phyloP scores from a whole-genome alignment of 2,329 filamentous ascomycete species.

The Epichloe uncinata region DNA sequence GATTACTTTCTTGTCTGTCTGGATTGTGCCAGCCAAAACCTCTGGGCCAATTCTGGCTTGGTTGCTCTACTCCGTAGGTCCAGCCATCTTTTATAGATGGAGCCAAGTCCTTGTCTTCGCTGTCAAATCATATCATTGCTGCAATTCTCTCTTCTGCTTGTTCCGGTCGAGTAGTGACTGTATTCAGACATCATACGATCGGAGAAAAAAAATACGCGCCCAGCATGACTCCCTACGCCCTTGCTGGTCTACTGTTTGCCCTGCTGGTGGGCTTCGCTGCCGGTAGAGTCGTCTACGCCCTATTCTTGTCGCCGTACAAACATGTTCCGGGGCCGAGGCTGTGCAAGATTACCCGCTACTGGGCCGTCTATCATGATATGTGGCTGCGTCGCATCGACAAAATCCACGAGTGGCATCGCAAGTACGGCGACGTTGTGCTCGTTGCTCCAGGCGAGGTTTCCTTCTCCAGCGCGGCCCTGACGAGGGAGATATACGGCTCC shows the following conservation, averaged over 20 bases:
- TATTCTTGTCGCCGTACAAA: slow-evolving; percentile 2
- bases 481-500: slow-evolving; percentile 4
- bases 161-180: background rate
- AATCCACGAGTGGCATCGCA: slow-evolving; percentile 3
- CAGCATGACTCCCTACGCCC: background rate
- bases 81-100: no score
- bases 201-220: background rate
- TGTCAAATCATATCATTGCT: no score
- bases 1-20: no score
- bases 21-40: no score
- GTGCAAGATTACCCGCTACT: slow-evolving; percentile 4
- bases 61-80: no score
- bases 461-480: slow-evolving; percentile 1
- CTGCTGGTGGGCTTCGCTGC: background rate
- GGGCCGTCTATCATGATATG: slow-evolving; percentile 2
- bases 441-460: slow-evolving; percentile 5
- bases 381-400: slow-evolving; percentile 1
- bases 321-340: slow-evolving; percentile 2
- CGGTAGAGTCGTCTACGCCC: slow-evolving; percentile 1
- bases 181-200: background rate
- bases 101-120: no score
- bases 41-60: no score
- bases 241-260: background rate
- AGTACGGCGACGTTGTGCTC: slow-evolving; percentile 3
- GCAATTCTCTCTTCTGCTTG: no score